Evolutionary conservation across 257 asterid species (phyloP).

Genomic region (Scutellaria barbata): DNA sequence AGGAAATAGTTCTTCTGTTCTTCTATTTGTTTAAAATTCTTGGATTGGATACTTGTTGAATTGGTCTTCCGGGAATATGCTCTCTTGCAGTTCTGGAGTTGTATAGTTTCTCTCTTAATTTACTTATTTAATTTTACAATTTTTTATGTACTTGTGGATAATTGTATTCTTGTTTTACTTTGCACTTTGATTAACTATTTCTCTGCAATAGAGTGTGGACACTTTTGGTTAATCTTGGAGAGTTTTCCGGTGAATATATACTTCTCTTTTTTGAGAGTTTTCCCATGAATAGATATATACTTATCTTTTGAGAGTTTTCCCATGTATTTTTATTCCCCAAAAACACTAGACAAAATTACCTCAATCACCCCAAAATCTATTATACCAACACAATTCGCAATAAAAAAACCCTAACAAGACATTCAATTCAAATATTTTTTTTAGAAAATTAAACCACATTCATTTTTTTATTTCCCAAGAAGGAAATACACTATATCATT

Average conservation of each 20-base stretch:
- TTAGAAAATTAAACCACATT: not conserved
- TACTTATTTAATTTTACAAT: not conserved
- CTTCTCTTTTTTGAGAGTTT: too few species aligned
- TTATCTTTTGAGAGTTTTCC: too few species aligned
- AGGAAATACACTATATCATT: not conserved
- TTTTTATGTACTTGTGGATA: not conserved
- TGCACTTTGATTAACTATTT: constrained; percentile 8
- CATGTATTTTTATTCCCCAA: not conserved
- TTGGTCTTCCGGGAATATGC: constrained; percentile 10
- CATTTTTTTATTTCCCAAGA: not conserved
- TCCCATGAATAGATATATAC: too few species aligned
- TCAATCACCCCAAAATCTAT: not conserved
- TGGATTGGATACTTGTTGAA: constrained; percentile 26
- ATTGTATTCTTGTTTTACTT: not conserved
- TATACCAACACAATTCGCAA: not conserved
- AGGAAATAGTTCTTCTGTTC: constrained; percentile 8
- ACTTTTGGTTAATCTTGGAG: too few species aligned
- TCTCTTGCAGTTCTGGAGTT: constrained; percentile 8
- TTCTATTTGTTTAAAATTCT: not conserved
- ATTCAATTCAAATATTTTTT: not conserved
- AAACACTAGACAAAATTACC: not conserved
- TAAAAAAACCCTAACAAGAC: not conserved
- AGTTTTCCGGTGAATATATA: too few species aligned
- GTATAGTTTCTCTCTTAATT: not conserved
- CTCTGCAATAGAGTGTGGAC: not conserved